phyloP scores from a whole-genome alignment of 805 yeast species.

The Jamesozyma hellenica region DNA sequence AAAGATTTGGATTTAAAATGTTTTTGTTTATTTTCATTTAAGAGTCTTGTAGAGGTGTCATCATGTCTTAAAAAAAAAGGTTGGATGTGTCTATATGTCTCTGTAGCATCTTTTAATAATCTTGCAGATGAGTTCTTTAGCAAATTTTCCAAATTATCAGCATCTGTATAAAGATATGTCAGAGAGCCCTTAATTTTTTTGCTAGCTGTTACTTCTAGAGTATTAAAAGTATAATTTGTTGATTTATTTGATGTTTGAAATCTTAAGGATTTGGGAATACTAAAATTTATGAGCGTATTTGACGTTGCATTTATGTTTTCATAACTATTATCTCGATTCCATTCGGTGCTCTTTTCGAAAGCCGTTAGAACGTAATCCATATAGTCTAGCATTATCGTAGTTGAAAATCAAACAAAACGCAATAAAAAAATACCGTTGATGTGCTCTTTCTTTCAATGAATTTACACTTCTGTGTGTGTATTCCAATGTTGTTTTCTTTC shows the following conservation, averaged over 20 bases:
- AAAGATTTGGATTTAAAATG: conserved; percentile 30
- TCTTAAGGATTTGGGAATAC: conserved; percentile 55
- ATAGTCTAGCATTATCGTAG: conserved; percentile 51
- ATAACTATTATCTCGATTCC: conserved; percentile 74
- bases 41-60: background rate
- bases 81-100: conserved; percentile 55
- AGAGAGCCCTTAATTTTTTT: conserved; percentile 69
- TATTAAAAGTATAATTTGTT: conserved; percentile 59
- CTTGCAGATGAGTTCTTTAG: conserved; percentile 39
- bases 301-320: conserved; percentile 68
- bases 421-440: too few relatives aligned
- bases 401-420: too few relatives aligned
- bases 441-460: too few relatives aligned
- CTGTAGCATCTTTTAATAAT: conserved; percentile 54
- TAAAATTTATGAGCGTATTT: conserved; percentile 56
- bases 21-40: too few relatives aligned
- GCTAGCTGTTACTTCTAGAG: conserved; percentile 54
- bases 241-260: conserved; percentile 63
- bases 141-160: conserved; percentile 44
- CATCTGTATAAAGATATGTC: conserved; percentile 62
- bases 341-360: conserved; percentile 57
- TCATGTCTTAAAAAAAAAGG: conserved; percentile 29
- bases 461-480: too few relatives aligned
- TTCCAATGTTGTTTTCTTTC: too few relatives aligned
- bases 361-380: conserved; percentile 79